Evolutionary conservation across 108 stramenopile genomes (phyloP).

Genomic region (Aureococcus anophagefferens): DNA sequence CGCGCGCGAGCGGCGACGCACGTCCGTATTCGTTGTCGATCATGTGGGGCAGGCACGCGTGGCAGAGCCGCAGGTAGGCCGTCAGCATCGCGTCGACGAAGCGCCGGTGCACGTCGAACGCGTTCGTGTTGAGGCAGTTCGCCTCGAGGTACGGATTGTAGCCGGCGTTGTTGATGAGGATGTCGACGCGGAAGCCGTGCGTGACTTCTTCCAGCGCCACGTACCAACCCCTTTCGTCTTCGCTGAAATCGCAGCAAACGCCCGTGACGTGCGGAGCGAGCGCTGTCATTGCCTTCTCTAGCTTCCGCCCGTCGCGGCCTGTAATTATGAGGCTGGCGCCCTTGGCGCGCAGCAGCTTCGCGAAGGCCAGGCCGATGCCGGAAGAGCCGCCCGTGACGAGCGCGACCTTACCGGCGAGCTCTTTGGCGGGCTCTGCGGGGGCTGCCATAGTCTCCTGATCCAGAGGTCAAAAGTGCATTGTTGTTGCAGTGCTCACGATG

Average conservation of each 20-base stretch:
- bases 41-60: no score
- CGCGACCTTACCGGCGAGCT: conserved; percentile 56
- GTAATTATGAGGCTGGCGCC: conserved; percentile 72
- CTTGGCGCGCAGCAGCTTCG: conserved; percentile 48
- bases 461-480: no score
- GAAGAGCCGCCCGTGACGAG: conserved; percentile 77
- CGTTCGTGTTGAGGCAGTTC: neutral
- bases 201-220: conserved; percentile 1
- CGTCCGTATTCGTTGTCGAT: no score
- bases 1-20: no score
- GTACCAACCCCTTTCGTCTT: neutral
- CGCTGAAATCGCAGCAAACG: conserved; percentile 18
- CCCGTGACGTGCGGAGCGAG: neutral
- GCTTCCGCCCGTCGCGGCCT: conserved; percentile 45
- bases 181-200: conserved; percentile 8
- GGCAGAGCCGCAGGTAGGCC: no score
- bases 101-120: no score
- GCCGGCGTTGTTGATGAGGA: conserved; percentile 29
- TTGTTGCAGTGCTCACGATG: no score
- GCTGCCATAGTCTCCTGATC: no score
- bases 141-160: conserved; percentile 12
- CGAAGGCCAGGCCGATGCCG: conserved; percentile 65
- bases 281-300: conserved; percentile 5
- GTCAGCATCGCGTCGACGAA: no score
- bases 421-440: no score